Evolutionary conservation across 2,329 filamentous ascomycete genomes (phyloP).

Genomic region (Botryotinia convoluta): DNA sequence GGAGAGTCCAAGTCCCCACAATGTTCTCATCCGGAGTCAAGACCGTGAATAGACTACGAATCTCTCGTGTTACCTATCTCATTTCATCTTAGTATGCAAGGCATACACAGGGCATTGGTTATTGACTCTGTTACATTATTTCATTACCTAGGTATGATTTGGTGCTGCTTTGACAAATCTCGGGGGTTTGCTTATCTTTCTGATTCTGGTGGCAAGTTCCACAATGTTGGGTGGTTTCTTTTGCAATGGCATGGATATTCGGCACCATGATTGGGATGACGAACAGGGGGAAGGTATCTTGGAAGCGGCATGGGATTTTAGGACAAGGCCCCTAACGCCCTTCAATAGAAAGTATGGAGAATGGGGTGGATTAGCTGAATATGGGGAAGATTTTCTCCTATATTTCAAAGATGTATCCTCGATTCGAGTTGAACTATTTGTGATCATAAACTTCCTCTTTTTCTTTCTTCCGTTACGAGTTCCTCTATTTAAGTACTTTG

Average conservation of each 20-base stretch:
- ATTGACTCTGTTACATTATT: neutral
- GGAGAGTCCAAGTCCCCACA: neutral
- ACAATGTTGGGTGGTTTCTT: neutral
- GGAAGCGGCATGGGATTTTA: neutral
- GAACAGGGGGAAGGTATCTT: neutral
- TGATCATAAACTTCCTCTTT: neutral
- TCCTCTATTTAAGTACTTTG: neutral
- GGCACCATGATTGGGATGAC: neutral
- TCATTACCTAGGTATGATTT: neutral
- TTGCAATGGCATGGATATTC: neutral
- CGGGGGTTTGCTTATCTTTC: neutral
- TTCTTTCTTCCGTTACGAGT: neutral
- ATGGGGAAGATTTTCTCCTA: neutral
- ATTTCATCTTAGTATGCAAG: neutral
- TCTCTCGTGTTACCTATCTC: neutral
- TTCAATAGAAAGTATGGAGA: neutral
- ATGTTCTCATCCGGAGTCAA: neutral
- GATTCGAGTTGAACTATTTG: neutral
- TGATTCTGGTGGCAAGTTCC: neutral
- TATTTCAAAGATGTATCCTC: neutral
- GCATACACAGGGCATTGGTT: neutral
- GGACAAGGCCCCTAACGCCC: neutral
- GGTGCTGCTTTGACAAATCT: neutral
- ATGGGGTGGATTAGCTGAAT: neutral
- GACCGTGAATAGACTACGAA: neutral